These are phyloP conservation scores for Russula brevipes DNA, from an alignment of 768 basidiomycete species.

Conservation along the genomic window DNA sequence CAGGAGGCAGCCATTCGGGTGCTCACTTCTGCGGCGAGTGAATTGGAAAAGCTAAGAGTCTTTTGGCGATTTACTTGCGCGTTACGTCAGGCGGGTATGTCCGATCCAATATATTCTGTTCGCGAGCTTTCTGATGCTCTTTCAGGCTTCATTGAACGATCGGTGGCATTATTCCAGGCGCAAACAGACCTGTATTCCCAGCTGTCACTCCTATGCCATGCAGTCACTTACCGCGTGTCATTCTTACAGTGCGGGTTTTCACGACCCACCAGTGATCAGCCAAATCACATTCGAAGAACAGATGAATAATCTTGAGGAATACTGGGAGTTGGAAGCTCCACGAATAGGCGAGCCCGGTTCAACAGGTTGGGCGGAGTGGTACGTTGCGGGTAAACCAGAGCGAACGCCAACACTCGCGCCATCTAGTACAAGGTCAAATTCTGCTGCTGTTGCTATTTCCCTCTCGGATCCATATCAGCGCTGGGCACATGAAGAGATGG, in stretches of 20 bases:
- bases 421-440: slow-evolving; percentile 10
- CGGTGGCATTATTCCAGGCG: slow-evolving; percentile 74
- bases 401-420: neutral
- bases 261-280: slow-evolving; percentile 44
- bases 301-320: slow-evolving; percentile 63
- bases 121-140: neutral
- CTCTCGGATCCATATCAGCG: slow-evolving; percentile 55
- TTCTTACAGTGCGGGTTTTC: slow-evolving; percentile 47
- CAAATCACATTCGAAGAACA: slow-evolving; percentile 42
- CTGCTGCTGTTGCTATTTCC: slow-evolving; percentile 29
- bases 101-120: slow-evolving; percentile 12
- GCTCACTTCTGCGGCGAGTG: slow-evolving; percentile 41
- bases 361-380: slow-evolving; percentile 66
- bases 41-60: slow-evolving; percentile 51
- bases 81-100: slow-evolving; percentile 61
- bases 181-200: slow-evolving; percentile 73
- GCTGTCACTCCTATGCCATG: neutral
- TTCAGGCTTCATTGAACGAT: slow-evolving; percentile 67
- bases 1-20: slow-evolving; percentile 48
- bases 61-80: slow-evolving; percentile 67
- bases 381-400: slow-evolving; percentile 40
- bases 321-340: slow-evolving; percentile 80
- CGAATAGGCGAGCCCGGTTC: slow-evolving; percentile 66
- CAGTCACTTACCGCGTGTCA: neutral
- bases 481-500: slow-evolving; percentile 59